These are phyloP conservation scores for Cryptosporidium parvum DNA, from an alignment of 169 alveolate genomes.

Conservation along the genomic window DNA sequence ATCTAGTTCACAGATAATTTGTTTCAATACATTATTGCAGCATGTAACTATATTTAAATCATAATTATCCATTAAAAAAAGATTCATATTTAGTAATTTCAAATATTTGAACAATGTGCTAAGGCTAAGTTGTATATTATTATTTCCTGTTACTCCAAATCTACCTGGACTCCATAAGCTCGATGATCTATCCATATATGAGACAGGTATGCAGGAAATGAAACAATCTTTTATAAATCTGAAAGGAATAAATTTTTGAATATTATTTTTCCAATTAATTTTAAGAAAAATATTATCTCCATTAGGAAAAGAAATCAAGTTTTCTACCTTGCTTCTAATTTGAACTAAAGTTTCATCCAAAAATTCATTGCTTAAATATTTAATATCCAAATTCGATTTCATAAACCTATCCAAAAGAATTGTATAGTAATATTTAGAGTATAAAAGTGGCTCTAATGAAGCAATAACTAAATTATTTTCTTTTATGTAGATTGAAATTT, in stretches of 20 bases:
- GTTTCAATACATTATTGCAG: constrained; percentile 18
- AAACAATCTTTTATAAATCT: constrained; percentile 21
- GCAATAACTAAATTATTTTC: background rate
- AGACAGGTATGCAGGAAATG: constrained; percentile 38
- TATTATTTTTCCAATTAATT: constrained; percentile 4
- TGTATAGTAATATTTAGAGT: constrained; percentile 32
- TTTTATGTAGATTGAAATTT: background rate
- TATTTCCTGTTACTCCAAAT: constrained; percentile 61
- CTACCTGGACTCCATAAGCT: constrained; percentile 55
- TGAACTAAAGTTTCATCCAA: background rate
- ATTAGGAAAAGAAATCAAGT: background rate
- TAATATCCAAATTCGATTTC: constrained; percentile 1
- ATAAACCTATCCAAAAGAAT: constrained; percentile 1
- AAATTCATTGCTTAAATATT: background rate
- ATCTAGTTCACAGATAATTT: constrained; percentile 37
- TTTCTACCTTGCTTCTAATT: background rate
- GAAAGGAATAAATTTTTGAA: constrained; percentile 25
- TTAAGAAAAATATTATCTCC: background rate
- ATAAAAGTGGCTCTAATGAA: constrained; percentile 47
- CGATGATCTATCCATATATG: constrained; percentile 29
- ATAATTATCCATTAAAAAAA: constrained; percentile 6
- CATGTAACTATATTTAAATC: constrained; percentile 20
- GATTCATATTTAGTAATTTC: constrained; percentile 37
- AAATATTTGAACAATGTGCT: constrained; percentile 12
- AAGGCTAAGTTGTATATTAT: background rate